Base-by-base conservation (phyloP, 176 grass and related monocot genomes). In the Hyparrhenia diplandra region DNA sequence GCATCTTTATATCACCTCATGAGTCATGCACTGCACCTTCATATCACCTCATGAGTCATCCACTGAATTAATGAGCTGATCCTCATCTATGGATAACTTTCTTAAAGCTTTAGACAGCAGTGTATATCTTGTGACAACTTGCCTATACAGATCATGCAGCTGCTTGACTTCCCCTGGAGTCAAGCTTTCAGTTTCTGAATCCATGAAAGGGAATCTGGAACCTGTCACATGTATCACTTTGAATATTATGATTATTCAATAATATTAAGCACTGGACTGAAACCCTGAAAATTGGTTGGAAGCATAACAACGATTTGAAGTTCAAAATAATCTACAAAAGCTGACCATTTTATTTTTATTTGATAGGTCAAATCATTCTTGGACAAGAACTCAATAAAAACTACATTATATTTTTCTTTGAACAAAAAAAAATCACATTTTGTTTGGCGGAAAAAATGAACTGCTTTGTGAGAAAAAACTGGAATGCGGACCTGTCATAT, bases 171-270 rank as follows among this genome's bases (percentile, higher is more conserved):
- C 92, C 18, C 24, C 83, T 32, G 49, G 23, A 13, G 74, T 87
- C 59, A 98, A 86, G 28, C 86, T 87, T 71, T 83, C 85, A 54
- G 86, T 83, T 73, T 90, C 80, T 3, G 80, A 82, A 21, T 91
- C 78, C 92, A 98, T 85, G 80, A 91, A 92, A 61, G 95, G 95
- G 74, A 88, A 92, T 70, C 31, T 87, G 20, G 52, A 24, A 37
- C 78, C 90, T 94, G 86, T 61, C 46, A 74, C n/a, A 74, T 51
- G 69, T 40, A 66, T 46, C 35, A 27, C 67, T 64, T 73, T 24
- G 64, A 76, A 71, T 32, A 3, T 35, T 34, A 78, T n/a, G n/a
- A n/a, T 35, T 43, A 83, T 46, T 25, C 23, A 57, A 32, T 41
- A 41, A 62, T 52, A 55, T 20, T 2, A n/a, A 52, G 10, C 7